Evolutionary conservation across 768 basidiomycete genomes (phyloP), one percentile per base, ranked within the genome.

Genomic region (Russula ochroleuca): DNA sequence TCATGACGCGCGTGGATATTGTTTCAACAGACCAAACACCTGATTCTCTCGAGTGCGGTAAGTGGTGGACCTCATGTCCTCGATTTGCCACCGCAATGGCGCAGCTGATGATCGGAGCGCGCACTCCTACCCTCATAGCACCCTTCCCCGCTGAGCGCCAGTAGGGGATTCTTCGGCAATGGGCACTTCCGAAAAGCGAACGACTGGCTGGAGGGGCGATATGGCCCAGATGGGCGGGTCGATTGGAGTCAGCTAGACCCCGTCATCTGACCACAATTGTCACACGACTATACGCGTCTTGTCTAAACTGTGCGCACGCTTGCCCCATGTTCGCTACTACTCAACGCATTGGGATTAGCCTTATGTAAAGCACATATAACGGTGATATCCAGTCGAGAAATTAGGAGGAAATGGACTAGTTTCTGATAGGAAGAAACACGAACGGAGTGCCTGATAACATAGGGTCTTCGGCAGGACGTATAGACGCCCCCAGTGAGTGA

Each of bases 151-250:
- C 75, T 85, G 19, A 86, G 88, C 58, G 94, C 88, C 4, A 75
- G 81, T 67, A 80, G 81, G 62, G 94, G 94, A 11, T 97, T 95
- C 77, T 73, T 92, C 66, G 93, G 92, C 54, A 95, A 94, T 73
- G 85, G 84, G 55, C 95, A 97, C 75, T 98, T 98, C 78, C 84
- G 80, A 70, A 77, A 82, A 63, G 90, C 93, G 48, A 96, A 97
- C 71, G 82, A 87, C 59, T 98, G 95, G 95, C 77, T 98, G 28
- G 83, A 83, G 72, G 71, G 80, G 62, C 85, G 84, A 69, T 95
- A 97, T 70, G 94, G 94, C 7, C 68, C 77, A 28, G 85, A 84
- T 45, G 85, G 81, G 54, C 78, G 73, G 63, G 86, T 93, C n/a
- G 80, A 91, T 70, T 93, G 90, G 90, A 86, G 86, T 70, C 77